Conservation (phyloP, 179 eudicot species). For the Actinidia arguta region DNA sequence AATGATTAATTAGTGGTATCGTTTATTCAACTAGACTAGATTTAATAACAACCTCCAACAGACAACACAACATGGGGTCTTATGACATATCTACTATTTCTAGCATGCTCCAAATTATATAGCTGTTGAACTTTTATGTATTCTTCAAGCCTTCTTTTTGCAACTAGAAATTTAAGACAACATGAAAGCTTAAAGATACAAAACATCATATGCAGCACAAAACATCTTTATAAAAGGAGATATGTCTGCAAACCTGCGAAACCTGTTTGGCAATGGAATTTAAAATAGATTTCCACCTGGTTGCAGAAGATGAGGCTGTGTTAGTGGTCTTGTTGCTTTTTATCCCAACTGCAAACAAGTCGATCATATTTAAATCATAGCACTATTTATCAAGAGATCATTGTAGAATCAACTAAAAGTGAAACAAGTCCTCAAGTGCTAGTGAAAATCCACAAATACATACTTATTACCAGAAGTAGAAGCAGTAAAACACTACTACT, state of each 20-base stretch:
- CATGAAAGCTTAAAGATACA: neutral
- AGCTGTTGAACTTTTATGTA: neutral
- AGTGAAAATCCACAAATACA: neutral
- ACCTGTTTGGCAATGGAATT: conserved; percentile 92
- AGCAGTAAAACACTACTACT: too few species aligned
- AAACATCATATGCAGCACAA: conserved; percentile 1
- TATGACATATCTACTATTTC: neutral
- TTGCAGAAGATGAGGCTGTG: conserved; percentile 48
- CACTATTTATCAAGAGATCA: neutral
- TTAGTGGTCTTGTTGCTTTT: conserved; percentile 43
- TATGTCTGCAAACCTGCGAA: conserved; percentile 69
- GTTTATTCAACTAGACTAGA: neutral
- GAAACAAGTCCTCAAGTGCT: neutral
- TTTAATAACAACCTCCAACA: neutral
- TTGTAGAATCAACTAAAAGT: neutral
- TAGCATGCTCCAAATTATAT: neutral
- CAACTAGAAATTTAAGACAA: neutral
- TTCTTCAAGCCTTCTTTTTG: neutral
- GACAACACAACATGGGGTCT: too few species aligned
- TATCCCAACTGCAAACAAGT: conserved; percentile 57
- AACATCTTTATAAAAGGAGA: neutral
- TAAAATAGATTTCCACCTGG: conserved; percentile 81
- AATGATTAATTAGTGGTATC: neutral
- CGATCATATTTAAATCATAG: conserved; percentile 1
- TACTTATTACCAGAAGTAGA: too few species aligned